Evolutionary conservation across 225 moss, liverwort and hornwort genomes (phyloP).

Genomic region (Anthoceros angustus): DNA sequence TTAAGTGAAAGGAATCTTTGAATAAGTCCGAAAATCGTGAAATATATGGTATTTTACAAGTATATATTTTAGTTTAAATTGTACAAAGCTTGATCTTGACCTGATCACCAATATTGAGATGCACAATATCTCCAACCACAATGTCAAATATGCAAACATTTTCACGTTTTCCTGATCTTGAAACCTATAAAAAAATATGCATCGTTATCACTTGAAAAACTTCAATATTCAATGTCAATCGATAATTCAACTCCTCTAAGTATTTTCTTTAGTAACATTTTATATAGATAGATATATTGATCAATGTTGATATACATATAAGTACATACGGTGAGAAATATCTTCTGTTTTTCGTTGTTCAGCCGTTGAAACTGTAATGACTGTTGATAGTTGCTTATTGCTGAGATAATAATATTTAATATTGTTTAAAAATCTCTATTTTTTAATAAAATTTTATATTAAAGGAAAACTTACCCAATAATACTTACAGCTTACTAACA

Average conservation of each 20-base stretch:
- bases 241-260: neutral
- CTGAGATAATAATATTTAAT: constrained; percentile 39
- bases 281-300: too few relatives aligned
- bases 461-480: neutral
- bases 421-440: constrained; percentile 2
- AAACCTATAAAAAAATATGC: constrained; percentile 45
- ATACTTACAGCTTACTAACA: constrained; percentile 55
- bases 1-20: too few relatives aligned
- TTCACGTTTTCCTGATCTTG: constrained; percentile 55
- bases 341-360: constrained; percentile 73
- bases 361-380: constrained; percentile 74
- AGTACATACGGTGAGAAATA: constrained; percentile 59
- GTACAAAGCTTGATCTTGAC: constrained; percentile 9
- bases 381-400: constrained; percentile 79
- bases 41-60: neutral
- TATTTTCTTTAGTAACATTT: too few relatives aligned
- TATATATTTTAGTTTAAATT: neutral
- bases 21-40: neutral
- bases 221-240: too few relatives aligned
- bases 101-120: constrained; percentile 73
- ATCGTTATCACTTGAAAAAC: too few relatives aligned
- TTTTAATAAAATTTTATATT: neutral
- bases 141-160: constrained; percentile 74
- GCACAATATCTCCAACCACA: constrained; percentile 68
- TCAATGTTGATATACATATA: constrained; percentile 19